Evolutionary conservation across 2,329 filamentous ascomycete genomes (phyloP).

Genomic region (Neofusicoccum parvum): DNA sequence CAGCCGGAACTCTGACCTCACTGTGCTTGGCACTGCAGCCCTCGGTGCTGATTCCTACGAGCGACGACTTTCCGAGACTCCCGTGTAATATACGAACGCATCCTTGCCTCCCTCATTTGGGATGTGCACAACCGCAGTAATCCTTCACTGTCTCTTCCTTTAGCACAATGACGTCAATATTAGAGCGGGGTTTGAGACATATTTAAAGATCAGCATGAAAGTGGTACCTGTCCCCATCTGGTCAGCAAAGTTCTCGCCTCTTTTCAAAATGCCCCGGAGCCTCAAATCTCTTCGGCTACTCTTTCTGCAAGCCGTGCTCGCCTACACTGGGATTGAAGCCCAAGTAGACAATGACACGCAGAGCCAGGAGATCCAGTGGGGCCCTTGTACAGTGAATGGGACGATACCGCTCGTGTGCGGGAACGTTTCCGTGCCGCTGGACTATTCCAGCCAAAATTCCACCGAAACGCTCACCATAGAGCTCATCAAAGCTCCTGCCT

Average conservation of each 20-base stretch:
- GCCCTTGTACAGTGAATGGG: not conserved
- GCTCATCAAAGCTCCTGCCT: slow-evolving; percentile 25
- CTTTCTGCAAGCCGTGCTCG: not conserved
- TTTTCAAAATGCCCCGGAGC: not conserved
- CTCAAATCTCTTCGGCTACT: not conserved
- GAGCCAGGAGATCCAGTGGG: not conserved
- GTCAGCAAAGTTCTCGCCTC: not conserved
- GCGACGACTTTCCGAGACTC: too few relatives aligned
- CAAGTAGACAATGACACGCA: not conserved
- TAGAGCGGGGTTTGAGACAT: not conserved
- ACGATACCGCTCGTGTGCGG: slow-evolving; percentile 28
- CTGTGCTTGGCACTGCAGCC: too few relatives aligned
- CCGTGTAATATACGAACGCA: too few relatives aligned
- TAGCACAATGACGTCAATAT: slow-evolving; percentile 2
- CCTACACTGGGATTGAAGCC: not conserved
- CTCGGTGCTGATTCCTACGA: too few relatives aligned
- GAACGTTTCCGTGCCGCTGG: slow-evolving; percentile 37
- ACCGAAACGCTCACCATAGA: slow-evolving; percentile 24
- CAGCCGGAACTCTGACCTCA: too few relatives aligned
- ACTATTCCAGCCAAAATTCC: slow-evolving; percentile 33
- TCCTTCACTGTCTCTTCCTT: not conserved
- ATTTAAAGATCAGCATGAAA: not conserved
- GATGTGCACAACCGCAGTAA: not conserved
- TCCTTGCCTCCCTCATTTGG: not conserved
- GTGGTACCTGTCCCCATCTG: not conserved